Evolutionary conservation across 306 rosid genomes (phyloP), one percentile per base, ranked within the genome.

Genomic region (Pyrus communis): DNA sequence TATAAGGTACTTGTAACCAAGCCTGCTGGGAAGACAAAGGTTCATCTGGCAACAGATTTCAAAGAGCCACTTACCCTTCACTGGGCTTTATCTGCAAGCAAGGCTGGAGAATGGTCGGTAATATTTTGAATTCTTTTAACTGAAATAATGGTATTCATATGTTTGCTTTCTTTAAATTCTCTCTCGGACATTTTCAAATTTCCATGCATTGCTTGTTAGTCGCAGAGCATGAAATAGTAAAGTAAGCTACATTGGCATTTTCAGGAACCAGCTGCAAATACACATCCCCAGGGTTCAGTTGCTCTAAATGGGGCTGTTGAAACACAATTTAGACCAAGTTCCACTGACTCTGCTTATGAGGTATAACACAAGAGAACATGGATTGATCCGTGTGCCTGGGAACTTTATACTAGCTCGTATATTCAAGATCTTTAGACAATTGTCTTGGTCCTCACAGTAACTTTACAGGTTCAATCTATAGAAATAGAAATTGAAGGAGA

Each of bases 81-180:
- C 80, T 95, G 99, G 99, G 96, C 96, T 63, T 84, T 95, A 78
- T 95, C 97, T 54, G 85, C 70, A 80, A 79, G 84, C 82, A 80
- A 80, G 23, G 82, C 93, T 45, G 93, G 92, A 79, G 97, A 95
- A 86, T 95, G 99, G 99, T 80, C 78, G 93, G 99, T 95, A 84
- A 90, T 85, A 78, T 63, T 65, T 77, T 75, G n/a, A 46, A 42
- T 35, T 76, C 51, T 86, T 65, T 84, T 73, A 67, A 75, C 69
- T 61, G 28, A 62, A 58, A 74, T 76, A 52, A 27, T 82, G 57
- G 43, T 77, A 62, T 60, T 35, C 13, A 65, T 57, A 57, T n/a
- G 13, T 73, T 78, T 60, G 74, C 4, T 77, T 69, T 75, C 73
- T 33, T 28, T 43, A 59, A 75, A 43, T 23, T 69, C n/a, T 66